A percentile compares a stretch with the other conserved stretches of the same genome.
Evolutionary conservation across 495 filamentous ascomycete species (phyloP).

Genomic region (Extremus antarcticus): DNA sequence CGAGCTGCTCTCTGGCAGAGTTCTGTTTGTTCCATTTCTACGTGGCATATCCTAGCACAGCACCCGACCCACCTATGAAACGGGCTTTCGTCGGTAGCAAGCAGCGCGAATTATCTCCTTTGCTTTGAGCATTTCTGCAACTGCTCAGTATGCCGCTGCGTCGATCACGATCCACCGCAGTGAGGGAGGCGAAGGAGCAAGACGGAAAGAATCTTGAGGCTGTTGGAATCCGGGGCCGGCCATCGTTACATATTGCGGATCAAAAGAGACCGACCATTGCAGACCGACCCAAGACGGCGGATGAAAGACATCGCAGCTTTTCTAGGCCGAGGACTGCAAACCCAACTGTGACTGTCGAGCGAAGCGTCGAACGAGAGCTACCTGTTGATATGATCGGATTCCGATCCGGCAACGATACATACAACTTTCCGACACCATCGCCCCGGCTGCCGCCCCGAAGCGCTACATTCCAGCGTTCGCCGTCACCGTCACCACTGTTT

Average conservation of each 20-base stretch:
- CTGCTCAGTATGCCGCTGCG: not conserved
- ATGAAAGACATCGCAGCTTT: not conserved
- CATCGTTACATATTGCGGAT: not conserved
- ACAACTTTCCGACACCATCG: conserved; percentile 14
- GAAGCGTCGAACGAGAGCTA: not conserved
- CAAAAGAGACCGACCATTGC: not conserved
- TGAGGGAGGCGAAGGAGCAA: not conserved
- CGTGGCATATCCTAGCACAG: no score
- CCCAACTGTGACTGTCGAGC: not conserved
- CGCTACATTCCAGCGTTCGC: not conserved
- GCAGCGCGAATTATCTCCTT: no score
- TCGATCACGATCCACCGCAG: not conserved
- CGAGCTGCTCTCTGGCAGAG: no score
- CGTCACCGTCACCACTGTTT: conserved; percentile 2
- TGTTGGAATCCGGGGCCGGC: not conserved
- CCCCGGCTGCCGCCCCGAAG: conserved; percentile 8
- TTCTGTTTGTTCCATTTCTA: no score
- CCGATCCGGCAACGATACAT: conserved; percentile 1
- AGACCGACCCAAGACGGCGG: conserved; percentile 1
- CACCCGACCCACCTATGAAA: no score
- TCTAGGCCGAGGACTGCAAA: not conserved
- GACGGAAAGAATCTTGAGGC: not conserved
- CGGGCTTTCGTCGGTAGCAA: no score
- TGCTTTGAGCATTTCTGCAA: no score
- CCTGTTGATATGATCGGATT: not conserved